A percentile compares a stretch with the other conserved stretches of the same genome.
Evolutionary conservation across 1,284 basidiomycete species (phyloP).

Genomic region (Ceratobasidium sp.): DNA sequence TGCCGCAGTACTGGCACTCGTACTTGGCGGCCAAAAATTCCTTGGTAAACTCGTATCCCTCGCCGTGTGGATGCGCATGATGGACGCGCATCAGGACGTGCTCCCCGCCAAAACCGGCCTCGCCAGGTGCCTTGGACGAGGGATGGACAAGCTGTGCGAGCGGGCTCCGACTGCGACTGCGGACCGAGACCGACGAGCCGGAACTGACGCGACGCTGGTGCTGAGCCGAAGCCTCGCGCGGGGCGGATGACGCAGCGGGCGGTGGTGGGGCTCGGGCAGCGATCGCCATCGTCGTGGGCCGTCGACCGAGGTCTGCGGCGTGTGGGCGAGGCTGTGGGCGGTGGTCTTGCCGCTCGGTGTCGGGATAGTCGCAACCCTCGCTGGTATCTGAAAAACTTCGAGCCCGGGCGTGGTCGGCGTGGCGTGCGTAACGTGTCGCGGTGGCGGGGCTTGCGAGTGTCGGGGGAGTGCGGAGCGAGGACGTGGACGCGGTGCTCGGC

Average conservation of each 20-base stretch:
- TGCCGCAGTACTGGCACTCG: slow-evolving; percentile 79
- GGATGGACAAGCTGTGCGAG: slow-evolving; percentile 2
- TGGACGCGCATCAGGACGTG: slow-evolving; percentile 47
- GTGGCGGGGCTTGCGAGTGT: background rate
- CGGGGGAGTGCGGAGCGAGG: background rate
- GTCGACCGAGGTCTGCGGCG: background rate
- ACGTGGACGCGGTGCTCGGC: background rate
- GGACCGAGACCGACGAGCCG: slow-evolving; percentile 23
- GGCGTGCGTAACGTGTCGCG: background rate
- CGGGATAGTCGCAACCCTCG: background rate
- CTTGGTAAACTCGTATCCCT: slow-evolving; percentile 47
- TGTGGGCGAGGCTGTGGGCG: background rate
- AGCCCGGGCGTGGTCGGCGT: slow-evolving; percentile 9
- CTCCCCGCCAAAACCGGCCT: slow-evolving; percentile 17
- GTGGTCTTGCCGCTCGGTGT: background rate
- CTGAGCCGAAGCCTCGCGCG: slow-evolving; percentile 1
- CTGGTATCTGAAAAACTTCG: slow-evolving; percentile 11
- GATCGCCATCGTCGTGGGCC: background rate
- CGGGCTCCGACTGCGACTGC: slow-evolving; percentile 23
- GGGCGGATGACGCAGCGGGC: slow-evolving; percentile 10
- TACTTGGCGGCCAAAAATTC: slow-evolving; percentile 63
- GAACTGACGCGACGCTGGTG: slow-evolving; percentile 38
- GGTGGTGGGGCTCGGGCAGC: slow-evolving; percentile 12
- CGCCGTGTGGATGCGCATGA: background rate
- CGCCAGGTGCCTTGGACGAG: slow-evolving; percentile 8